These are phyloP conservation scores for Globisporangium carolinianum DNA, from an alignment of 352 stramenopile species.

Conservation along the genomic window DNA sequence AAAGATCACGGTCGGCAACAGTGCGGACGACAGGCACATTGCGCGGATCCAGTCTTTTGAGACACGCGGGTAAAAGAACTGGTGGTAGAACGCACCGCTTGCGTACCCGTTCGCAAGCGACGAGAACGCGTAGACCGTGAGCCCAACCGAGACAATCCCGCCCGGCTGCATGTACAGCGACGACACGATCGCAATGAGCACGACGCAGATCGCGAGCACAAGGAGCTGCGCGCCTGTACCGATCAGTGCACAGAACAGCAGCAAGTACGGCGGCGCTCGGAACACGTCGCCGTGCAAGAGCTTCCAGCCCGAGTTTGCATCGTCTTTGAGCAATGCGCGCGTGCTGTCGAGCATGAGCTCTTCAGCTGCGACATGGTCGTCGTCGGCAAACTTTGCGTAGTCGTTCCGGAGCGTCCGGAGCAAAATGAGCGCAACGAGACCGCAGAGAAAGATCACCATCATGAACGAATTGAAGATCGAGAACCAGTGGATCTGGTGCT, in stretches of 20 bases:
- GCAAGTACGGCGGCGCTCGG: conserved; percentile 87
- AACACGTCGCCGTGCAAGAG: conserved; percentile 95
- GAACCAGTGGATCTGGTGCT: conserved; percentile 99
- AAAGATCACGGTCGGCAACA: conserved; percentile 77
- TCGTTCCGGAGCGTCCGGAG: conserved; percentile 92
- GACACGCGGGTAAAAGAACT: conserved; percentile 89
- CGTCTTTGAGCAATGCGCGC: conserved; percentile 72
- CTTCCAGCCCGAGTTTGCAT: conserved; percentile 93
- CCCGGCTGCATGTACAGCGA: conserved; percentile 96
- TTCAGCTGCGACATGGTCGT: conserved; percentile 53
- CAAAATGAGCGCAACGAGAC: conserved; percentile 92
- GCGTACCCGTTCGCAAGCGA: conserved; percentile 86
- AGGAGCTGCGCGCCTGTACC: conserved; percentile 95
- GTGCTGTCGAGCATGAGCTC: conserved; percentile 82
- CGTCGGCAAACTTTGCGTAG: conserved; percentile 87
- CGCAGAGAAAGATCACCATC: conserved; percentile 96
- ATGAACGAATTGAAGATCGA: conserved; percentile 98
- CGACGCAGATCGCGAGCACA: conserved; percentile 90
- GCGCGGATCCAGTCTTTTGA: conserved; percentile 88
- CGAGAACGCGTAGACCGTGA: conserved; percentile 93
- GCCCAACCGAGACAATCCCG: conserved; percentile 92
- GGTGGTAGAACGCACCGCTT: conserved; percentile 87
- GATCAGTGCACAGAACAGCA: conserved; percentile 94
- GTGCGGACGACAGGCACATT: conserved; percentile 75
- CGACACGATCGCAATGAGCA: conserved; percentile 94